phyloP scores from a whole-genome alignment of 2,329 filamentous ascomycete genomes.

The Hysterium pulicare region DNA sequence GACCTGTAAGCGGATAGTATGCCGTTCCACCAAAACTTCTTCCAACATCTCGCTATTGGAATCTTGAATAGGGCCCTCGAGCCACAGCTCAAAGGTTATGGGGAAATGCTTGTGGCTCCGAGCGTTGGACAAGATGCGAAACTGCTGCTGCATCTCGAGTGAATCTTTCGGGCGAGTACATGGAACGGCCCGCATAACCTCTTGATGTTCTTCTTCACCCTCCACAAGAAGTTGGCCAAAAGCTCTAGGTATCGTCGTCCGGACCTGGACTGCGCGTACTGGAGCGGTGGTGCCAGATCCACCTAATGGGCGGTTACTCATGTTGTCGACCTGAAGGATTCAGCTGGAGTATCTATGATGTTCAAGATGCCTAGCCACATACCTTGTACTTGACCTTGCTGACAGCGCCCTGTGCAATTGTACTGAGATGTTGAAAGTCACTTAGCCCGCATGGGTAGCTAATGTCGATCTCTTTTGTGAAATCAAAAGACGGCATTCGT shows the following conservation, averaged over 20 bases:
- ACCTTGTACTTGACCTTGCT: slow-evolving; percentile 6
- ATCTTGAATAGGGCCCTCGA: slow-evolving; percentile 3
- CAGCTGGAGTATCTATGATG: neutral
- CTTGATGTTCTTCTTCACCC: too few relatives aligned
- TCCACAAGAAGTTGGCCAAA: too few relatives aligned
- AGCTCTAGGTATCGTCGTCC: too few relatives aligned
- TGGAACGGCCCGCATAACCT: neutral
- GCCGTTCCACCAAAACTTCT: slow-evolving; percentile 6
- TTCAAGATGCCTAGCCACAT: neutral
- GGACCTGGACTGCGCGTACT: too few relatives aligned
- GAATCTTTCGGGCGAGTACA: slow-evolving; percentile 3
- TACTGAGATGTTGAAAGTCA: slow-evolving; percentile 3
- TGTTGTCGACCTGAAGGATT: slow-evolving; percentile 1
- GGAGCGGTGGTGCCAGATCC: neutral
- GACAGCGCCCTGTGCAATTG: slow-evolving; percentile 5
- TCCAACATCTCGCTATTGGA: neutral
- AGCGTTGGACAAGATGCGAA: slow-evolving; percentile 3
- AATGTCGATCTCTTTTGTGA: slow-evolving; percentile 4
- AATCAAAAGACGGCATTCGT: slow-evolving; percentile 7
- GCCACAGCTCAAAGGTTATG: slow-evolving; percentile 5
- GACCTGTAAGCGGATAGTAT: slow-evolving; percentile 3
- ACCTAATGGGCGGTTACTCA: slow-evolving; percentile 2
- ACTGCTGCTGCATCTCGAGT: slow-evolving; percentile 7
- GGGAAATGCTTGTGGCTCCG: slow-evolving; percentile 3
- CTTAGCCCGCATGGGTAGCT: slow-evolving; percentile 6